Evolutionary conservation across 495 filamentous ascomycete species (phyloP).

Genomic region (Aspergillus avenaceus): DNA sequence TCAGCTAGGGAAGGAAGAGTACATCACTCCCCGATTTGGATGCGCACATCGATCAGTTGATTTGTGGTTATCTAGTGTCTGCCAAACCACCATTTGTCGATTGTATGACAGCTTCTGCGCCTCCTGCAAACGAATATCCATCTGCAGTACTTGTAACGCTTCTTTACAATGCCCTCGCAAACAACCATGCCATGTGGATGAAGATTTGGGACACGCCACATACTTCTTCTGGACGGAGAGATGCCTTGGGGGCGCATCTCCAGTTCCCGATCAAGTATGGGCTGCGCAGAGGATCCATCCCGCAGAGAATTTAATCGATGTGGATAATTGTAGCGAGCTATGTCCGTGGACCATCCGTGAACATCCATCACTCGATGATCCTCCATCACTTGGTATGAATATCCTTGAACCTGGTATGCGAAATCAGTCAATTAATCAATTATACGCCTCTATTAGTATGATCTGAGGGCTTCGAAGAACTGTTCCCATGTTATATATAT

Average conservation of each 20-base stretch:
- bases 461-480: conserved; percentile 20
- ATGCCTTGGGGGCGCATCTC: conserved; percentile 29
- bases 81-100: conserved; percentile 40
- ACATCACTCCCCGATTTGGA: conserved; percentile 43
- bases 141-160: conserved; percentile 38
- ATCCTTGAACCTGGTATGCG: conserved; percentile 36
- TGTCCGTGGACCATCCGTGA: conserved; percentile 44
- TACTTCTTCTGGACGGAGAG: conserved; percentile 41
- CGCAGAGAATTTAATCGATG: conserved; percentile 28
- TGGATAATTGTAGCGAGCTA: conserved; percentile 42
- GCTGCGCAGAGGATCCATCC: conserved; percentile 39
- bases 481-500: too few species aligned
- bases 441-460: conserved; percentile 38
- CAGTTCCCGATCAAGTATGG: conserved; percentile 26
- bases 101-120: conserved; percentile 34
- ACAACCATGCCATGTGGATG: conserved; percentile 25
- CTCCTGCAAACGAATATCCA: conserved; percentile 37
- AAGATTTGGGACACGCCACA: conserved; percentile 20
- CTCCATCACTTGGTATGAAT: conserved; percentile 34
- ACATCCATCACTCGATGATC: conserved; percentile 32
- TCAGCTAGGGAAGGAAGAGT: conserved; percentile 40
- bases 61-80: conserved; percentile 41
- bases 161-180: conserved; percentile 36
- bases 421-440: conserved; percentile 31
- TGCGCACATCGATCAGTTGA: conserved; percentile 46